These are phyloP conservation scores for Monosporozyma aquatica DNA, from an alignment of 805 yeast genomes.

Conservation along the genomic window DNA sequence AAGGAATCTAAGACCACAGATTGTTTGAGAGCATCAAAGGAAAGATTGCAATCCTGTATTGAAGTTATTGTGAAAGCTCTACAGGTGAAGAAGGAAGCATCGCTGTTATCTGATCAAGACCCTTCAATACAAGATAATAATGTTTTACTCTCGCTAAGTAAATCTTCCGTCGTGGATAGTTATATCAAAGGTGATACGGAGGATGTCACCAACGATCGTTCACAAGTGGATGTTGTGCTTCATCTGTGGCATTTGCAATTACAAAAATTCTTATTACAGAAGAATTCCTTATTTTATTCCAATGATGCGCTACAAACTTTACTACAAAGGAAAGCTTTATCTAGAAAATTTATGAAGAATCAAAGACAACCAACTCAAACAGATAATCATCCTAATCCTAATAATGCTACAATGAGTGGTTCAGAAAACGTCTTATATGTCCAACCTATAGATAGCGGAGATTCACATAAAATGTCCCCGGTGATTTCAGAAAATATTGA, in stretches of 20 bases:
- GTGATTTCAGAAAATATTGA: conserved; percentile 8
- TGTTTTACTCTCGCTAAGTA: not conserved
- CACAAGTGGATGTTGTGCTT: conserved; percentile 18
- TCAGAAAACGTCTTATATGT: not conserved
- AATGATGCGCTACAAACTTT: conserved; percentile 19
- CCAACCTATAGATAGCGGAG: not conserved
- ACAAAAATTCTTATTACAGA: conserved; percentile 16
- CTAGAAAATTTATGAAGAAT: conserved; percentile 8
- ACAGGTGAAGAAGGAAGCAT: conserved; percentile 8
- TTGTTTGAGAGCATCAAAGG: conserved; percentile 13
- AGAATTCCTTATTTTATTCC: conserved; percentile 22
- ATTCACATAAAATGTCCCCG: not conserved
- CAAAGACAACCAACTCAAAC: not conserved
- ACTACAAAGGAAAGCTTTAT: conserved; percentile 13
- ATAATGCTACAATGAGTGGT: too few species aligned
- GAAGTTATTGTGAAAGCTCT: conserved; percentile 16
- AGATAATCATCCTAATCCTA: not conserved
- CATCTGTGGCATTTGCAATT: conserved; percentile 23
- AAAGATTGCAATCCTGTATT: conserved; percentile 18
- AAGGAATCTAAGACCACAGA: conserved; percentile 16
- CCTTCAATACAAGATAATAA: not conserved
- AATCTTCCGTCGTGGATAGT: not conserved
- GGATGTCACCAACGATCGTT: conserved; percentile 9
- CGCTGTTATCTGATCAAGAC: not conserved
- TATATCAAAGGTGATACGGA: conserved; percentile 5